A percentile compares a stretch with the other conserved stretches of the same genome.
Evolutionary conservation across 306 rosid genomes (phyloP).

Genomic region (Citrullus amarus): DNA sequence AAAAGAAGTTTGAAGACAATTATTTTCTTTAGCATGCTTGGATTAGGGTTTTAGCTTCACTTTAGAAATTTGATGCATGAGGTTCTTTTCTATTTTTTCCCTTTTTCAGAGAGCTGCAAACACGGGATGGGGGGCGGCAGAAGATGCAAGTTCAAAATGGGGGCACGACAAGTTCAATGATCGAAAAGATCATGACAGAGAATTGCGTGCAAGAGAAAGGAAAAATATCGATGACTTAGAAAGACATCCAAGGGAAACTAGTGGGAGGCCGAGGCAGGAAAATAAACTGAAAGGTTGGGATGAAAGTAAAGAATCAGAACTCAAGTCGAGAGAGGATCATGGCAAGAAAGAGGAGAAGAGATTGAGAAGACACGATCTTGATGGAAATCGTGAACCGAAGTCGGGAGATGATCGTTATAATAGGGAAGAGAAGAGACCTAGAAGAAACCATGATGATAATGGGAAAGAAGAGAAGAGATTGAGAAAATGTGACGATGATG

Average conservation of each 20-base stretch:
- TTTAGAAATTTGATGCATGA: background rate
- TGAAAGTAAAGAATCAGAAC: constrained; percentile 20
- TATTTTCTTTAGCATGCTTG: background rate
- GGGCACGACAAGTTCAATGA: constrained; percentile 58
- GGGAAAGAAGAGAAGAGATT: constrained; percentile 30
- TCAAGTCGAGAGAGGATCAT: constrained; percentile 28
- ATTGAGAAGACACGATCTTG: constrained; percentile 21
- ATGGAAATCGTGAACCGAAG: constrained; percentile 28
- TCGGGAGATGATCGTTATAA: constrained; percentile 24
- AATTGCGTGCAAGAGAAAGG: constrained; percentile 17
- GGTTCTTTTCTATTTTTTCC: constrained; percentile 12
- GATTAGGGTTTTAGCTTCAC: background rate
- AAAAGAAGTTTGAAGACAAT: background rate
- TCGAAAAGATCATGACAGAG: constrained; percentile 29
- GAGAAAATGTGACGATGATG: constrained; percentile 20
- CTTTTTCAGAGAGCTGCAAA: constrained; percentile 77
- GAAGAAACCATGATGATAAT: constrained; percentile 19
- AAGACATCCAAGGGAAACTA: constrained; percentile 25
- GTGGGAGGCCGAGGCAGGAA: constrained; percentile 37
- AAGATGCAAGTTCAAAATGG: constrained; percentile 42
- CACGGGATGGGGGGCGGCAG: constrained; percentile 73
- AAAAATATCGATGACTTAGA: constrained; percentile 19
- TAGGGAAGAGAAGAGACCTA: constrained; percentile 38
- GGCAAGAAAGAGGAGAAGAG: constrained; percentile 38
- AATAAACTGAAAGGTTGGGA: constrained; percentile 26